phyloP scores from a whole-genome alignment of 2,329 filamentous ascomycete species.

The Penicillium sp. region DNA sequence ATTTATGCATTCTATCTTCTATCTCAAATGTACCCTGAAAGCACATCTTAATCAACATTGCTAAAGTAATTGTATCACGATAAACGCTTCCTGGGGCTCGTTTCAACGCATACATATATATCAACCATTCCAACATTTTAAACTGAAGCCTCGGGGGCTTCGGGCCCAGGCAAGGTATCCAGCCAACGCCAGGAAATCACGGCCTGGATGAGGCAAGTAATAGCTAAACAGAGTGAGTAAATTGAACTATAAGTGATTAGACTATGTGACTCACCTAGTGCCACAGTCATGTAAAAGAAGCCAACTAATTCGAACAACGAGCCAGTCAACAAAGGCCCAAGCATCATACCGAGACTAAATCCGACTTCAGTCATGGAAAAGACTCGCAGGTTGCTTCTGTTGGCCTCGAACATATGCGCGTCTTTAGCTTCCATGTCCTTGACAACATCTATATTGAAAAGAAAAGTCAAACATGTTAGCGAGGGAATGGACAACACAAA shows the following conservation, averaged over 20 bases:
- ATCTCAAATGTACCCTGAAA: not conserved
- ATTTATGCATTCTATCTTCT: not conserved
- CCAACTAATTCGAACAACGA: conserved; percentile 19
- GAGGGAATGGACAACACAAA: not conserved
- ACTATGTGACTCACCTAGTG: conserved; percentile 12
- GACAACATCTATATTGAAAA: conserved; percentile 15
- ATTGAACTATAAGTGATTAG: not conserved
- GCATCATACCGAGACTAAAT: conserved; percentile 25
- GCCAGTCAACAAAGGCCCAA: conserved; percentile 26
- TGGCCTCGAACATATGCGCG: conserved; percentile 27
- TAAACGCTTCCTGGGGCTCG: not conserved
- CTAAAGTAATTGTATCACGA: not conserved
- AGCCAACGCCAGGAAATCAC: conserved; percentile 6
- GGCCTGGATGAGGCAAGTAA: conserved; percentile 5
- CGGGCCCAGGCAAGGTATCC: not conserved
- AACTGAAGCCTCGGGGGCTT: not conserved
- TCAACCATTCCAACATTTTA: not conserved
- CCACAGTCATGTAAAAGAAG: conserved; percentile 19
- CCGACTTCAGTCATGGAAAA: conserved; percentile 25
- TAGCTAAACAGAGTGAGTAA: not conserved
- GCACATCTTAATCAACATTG: not conserved
- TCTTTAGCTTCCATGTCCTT: conserved; percentile 22
- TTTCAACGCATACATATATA: not conserved
- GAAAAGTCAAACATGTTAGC: not conserved
- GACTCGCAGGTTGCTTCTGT: conserved; percentile 27